Evolutionary conservation across 1,139 yeast species (phyloP).

Genomic region (Kluyveromyces sp.): DNA sequence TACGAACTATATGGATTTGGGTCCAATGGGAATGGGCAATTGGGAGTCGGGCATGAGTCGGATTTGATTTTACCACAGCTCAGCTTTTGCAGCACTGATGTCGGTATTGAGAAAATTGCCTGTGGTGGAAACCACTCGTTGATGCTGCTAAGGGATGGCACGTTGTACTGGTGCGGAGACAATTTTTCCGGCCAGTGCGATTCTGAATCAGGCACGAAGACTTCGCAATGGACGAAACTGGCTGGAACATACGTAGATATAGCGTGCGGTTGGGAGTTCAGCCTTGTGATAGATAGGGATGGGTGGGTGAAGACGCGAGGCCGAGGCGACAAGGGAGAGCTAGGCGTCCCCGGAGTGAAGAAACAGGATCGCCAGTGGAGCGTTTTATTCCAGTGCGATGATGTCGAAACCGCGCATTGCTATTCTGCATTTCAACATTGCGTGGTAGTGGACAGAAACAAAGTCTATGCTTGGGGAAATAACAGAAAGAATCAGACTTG

Average conservation of each 20-base stretch:
- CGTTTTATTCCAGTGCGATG: conserved; percentile 16
- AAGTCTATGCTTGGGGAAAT: conserved; percentile 74
- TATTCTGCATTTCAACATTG: conserved; percentile 28
- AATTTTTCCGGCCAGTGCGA: conserved; percentile 45
- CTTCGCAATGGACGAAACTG: conserved; percentile 6
- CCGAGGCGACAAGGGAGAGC: conserved; percentile 62
- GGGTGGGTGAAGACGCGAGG: conserved; percentile 52
- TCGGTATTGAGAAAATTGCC: conserved; percentile 38
- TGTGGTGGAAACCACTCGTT: conserved; percentile 91
- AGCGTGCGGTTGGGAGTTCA: conserved; percentile 70
- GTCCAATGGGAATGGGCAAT: conserved; percentile 77
- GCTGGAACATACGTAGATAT: conserved; percentile 26
- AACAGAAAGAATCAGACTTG: conserved; percentile 66
- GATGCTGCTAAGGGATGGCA: conserved; percentile 47
- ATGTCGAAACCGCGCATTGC: conserved; percentile 11
- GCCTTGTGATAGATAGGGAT: conserved; percentile 42
- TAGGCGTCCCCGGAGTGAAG: conserved; percentile 47
- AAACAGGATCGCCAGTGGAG: conserved; percentile 12
- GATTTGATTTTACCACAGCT: conserved; percentile 39
- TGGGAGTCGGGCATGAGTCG: conserved; percentile 50
- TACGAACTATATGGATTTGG: conserved; percentile 43
- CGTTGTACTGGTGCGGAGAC: conserved; percentile 53
- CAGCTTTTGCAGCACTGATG: conserved; percentile 14
- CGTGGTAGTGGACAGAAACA: conserved; percentile 36
- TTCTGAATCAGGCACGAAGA: background rate